These are phyloP conservation scores for Reticulascus tulasneorum DNA, from an alignment of 2,329 filamentous ascomycete species.

Conservation along the genomic window DNA sequence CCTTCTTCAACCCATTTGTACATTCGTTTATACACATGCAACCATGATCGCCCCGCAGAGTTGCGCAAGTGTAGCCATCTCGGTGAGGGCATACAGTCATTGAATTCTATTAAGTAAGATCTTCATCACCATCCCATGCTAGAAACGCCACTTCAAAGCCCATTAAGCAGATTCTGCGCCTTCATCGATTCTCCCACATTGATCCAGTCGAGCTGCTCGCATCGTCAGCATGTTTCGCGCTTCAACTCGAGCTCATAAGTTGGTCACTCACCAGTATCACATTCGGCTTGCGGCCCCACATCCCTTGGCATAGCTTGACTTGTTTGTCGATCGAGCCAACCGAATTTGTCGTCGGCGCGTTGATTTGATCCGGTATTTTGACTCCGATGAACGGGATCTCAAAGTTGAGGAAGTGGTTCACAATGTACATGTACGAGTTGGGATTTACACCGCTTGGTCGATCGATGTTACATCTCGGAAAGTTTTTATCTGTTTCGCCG, in stretches of 20 bases:
- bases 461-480: conserved; percentile 63
- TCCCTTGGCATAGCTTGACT: conserved; percentile 21
- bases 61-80: no score
- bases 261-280: conserved; percentile 30
- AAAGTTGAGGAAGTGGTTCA: conserved; percentile 35
- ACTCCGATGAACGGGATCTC: conserved; percentile 27
- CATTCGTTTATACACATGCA: no score
- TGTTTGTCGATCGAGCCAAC: conserved; percentile 23
- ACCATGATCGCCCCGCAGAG: no score
- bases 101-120: no score
- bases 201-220: conserved; percentile 38
- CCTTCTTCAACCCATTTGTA: no score
- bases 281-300: conserved; percentile 21
- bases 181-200: conserved; percentile 34
- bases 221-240: conserved; percentile 4
- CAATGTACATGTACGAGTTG: conserved; percentile 38
- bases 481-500: conserved; percentile 54
- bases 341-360: conserved; percentile 31
- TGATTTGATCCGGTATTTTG: conserved; percentile 27
- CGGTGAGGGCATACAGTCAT: no score
- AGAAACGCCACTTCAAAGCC: conserved; percentile 17
- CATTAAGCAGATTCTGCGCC: conserved; percentile 34
- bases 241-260: not conserved
- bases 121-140: not conserved
- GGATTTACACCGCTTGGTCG: conserved; percentile 47